Percentiles rank a stretch among this genome's conserved stretches.
Evolutionary conservation across 1,139 yeast genomes (phyloP).

Genomic region (Kodamaea derodonti): DNA sequence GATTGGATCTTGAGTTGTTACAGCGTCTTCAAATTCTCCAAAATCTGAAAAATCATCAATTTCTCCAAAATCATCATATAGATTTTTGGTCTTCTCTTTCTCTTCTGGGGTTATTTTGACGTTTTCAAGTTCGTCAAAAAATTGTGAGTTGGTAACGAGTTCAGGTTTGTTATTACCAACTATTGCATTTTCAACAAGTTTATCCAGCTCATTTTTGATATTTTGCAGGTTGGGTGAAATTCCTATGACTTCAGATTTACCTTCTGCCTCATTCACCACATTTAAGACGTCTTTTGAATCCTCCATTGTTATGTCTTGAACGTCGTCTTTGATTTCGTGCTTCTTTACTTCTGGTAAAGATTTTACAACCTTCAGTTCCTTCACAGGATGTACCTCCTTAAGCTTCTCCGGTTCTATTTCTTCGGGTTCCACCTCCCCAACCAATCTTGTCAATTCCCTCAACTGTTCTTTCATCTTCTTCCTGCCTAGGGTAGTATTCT

Average conservation of each 20-base stretch:
- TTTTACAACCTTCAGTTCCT: neutral
- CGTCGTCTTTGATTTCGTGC: neutral
- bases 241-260: neutral
- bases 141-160: neutral
- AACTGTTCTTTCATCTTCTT: slow-evolving; percentile 42
- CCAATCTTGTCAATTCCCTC: slow-evolving; percentile 21
- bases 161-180: neutral
- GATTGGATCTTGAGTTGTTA: neutral
- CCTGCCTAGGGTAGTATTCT: slow-evolving; percentile 55
- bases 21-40: slow-evolving; percentile 1
- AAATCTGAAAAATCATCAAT: neutral
- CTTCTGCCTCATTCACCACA: neutral
- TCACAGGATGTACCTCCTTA: neutral
- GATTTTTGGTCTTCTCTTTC: neutral
- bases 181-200: neutral
- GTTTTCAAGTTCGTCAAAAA: neutral
- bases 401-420: neutral
- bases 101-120: neutral
- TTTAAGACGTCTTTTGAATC: too few species aligned
- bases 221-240: neutral
- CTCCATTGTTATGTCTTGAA: neutral
- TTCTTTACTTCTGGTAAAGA: neutral
- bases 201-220: neutral
- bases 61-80: slow-evolving; percentile 1
- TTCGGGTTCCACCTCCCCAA: slow-evolving; percentile 6